A percentile compares a stretch with the other conserved stretches of the same genome.
Evolutionary conservation across 768 basidiomycete genomes (phyloP).

Genomic region (Boletus eberwhitei): DNA sequence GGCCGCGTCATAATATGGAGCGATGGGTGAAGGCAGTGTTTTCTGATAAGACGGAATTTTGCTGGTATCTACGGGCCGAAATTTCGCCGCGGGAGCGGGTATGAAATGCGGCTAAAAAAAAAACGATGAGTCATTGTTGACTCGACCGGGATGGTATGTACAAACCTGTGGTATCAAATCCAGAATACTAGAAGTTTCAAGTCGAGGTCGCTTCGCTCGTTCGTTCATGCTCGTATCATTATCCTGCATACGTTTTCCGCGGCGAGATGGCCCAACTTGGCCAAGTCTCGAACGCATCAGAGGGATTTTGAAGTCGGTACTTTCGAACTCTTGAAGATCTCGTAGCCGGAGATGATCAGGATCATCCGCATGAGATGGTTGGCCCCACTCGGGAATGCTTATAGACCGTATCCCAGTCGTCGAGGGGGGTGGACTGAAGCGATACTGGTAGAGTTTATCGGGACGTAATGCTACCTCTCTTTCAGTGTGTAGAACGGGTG

Average conservation of each 20-base stretch:
- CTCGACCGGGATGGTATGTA: slow-evolving; percentile 1
- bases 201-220: slow-evolving; percentile 32
- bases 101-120: slow-evolving; percentile 23
- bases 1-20: slow-evolving; percentile 34
- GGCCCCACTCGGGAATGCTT: slow-evolving; percentile 39
- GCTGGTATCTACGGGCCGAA: slow-evolving; percentile 18
- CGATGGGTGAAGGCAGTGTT: slow-evolving; percentile 35
- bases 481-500: slow-evolving; percentile 3
- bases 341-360: slow-evolving; percentile 36
- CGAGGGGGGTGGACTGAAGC: slow-evolving; percentile 15
- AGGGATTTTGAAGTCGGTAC: slow-evolving; percentile 29
- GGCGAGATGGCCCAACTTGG: not conserved
- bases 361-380: slow-evolving; percentile 23
- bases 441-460: slow-evolving; percentile 24
- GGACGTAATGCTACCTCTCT: slow-evolving; percentile 12
- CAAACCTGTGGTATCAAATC: slow-evolving; percentile 46
- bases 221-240: not conserved
- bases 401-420: not conserved
- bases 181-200: slow-evolving; percentile 36
- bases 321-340: slow-evolving; percentile 44
- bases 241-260: slow-evolving; percentile 10
- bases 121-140: slow-evolving; percentile 11
- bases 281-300: not conserved
- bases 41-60: slow-evolving; percentile 34
- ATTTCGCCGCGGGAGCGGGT: slow-evolving; percentile 12